A percentile compares a stretch with the other conserved stretches of the same genome.
Evolutionary conservation across 1,284 basidiomycete species (phyloP).

Genomic region (Microbotryomycetes sp.): DNA sequence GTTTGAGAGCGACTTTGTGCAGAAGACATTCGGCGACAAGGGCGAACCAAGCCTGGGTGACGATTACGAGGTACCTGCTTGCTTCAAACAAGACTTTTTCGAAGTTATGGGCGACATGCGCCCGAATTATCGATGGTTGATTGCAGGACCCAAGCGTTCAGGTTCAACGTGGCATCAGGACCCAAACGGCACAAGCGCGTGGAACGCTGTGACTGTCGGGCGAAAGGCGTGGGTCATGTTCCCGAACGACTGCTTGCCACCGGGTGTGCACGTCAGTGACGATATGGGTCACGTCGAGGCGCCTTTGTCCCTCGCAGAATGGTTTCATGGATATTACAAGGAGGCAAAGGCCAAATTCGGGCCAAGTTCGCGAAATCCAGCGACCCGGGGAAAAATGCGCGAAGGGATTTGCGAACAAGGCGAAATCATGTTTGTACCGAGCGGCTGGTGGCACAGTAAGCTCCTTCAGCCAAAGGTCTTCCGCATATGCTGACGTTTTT

Average conservation of each 20-base stretch:
- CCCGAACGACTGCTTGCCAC: constrained; percentile 42
- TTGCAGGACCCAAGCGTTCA: constrained; percentile 35
- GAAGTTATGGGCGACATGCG: constrained; percentile 34
- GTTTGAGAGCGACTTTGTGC: constrained; percentile 38
- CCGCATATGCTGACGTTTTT: constrained; percentile 26
- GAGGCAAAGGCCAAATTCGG: constrained; percentile 40
- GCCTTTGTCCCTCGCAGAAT: constrained; percentile 41
- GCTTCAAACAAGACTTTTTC: constrained; percentile 39
- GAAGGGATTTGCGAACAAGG: constrained; percentile 43
- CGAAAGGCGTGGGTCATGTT: constrained; percentile 45
- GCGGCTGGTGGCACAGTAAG: constrained; percentile 38
- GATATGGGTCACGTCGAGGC: constrained; percentile 42
- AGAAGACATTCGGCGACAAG: constrained; percentile 29
- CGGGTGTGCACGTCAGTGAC: constrained; percentile 43
- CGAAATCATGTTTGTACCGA: constrained; percentile 33
- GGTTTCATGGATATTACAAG: constrained; percentile 43
- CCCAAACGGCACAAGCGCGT: constrained; percentile 36
- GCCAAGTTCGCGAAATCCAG: constrained; percentile 28
- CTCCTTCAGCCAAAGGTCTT: background rate
- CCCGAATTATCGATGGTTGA: constrained; percentile 40
- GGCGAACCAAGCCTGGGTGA: constrained; percentile 22
- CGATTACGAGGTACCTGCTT: constrained; percentile 34
- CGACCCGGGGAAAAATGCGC: constrained; percentile 37
- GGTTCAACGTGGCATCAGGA: constrained; percentile 39
- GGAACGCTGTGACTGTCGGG: constrained; percentile 44